Evolutionary conservation across 306 rosid species (phyloP).

Genomic region (Sechiopsis laciniata): DNA sequence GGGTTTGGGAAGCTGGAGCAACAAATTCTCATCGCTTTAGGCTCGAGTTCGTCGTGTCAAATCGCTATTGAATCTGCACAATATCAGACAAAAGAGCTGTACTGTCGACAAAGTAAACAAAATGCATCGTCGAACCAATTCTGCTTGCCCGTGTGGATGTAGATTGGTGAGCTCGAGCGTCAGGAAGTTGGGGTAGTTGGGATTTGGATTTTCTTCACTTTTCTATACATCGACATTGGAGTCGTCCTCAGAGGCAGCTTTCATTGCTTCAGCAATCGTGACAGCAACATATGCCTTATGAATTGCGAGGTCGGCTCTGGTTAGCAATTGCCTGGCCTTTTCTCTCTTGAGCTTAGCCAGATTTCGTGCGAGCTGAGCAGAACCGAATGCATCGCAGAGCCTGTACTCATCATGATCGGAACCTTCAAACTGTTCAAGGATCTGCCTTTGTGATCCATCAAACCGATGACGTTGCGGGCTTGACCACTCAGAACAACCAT

Average conservation of each 20-base stretch:
- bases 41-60: slow-evolving; percentile 21
- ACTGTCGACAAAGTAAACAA: slow-evolving; percentile 32
- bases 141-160: not conserved
- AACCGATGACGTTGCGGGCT: slow-evolving; percentile 35
- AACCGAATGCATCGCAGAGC: slow-evolving; percentile 52
- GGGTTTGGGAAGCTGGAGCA: slow-evolving; percentile 15
- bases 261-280: slow-evolving; percentile 83
- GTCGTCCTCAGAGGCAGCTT: slow-evolving; percentile 43
- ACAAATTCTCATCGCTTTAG: not conserved
- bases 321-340: slow-evolving; percentile 55
- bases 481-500: slow-evolving; percentile 37
- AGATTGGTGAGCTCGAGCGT: slow-evolving; percentile 6
- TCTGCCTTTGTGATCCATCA: slow-evolving; percentile 44
- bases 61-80: slow-evolving; percentile 29
- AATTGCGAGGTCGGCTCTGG: slow-evolving; percentile 73
- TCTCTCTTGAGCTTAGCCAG: slow-evolving; percentile 64
- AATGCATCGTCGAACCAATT: slow-evolving; percentile 26
- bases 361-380: slow-evolving; percentile 54
- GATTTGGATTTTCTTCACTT: not conserved
- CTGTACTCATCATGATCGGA: slow-evolving; percentile 57
- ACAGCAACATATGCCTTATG: slow-evolving; percentile 82
- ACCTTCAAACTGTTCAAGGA: slow-evolving; percentile 47
- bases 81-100: slow-evolving; percentile 18
- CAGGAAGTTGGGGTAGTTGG: slow-evolving; percentile 9
- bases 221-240: slow-evolving; percentile 37